Evolutionary conservation across 495 filamentous ascomycete species (phyloP), one percentile per base, ranked within the genome.

Genomic region (Elaphomyces granulatus): DNA sequence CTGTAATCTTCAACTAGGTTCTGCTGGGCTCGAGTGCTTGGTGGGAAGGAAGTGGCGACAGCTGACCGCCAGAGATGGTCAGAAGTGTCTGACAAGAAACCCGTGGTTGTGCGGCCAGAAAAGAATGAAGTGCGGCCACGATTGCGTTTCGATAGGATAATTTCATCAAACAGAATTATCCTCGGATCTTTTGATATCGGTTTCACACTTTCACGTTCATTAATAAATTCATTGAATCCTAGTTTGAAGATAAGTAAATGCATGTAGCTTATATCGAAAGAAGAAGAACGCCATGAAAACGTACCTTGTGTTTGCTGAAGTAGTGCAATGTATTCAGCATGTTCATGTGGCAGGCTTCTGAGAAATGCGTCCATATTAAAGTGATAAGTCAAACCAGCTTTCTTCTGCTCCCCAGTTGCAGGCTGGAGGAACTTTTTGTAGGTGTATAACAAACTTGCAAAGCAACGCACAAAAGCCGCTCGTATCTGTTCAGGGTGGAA

Each of bases 181-280:
- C 69, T 48, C 2, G 86, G 80, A 42, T 79, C 73, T 34, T 70
- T 73, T 15, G 50, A 43, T 38, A 63, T 66, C 20, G 65, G 60
- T 12, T 54, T 64, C 1, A 54, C 49, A 26, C 59, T 42, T 55
- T 98, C 90, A 21, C 90, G 77, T 36, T 93, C 84, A 53, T 92
- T 84, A 50, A 95, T 88, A 53, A 96, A 98, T 58, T 95, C 86
- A 53, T 93, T 94, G 59, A 98, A 95, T 12, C 71, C 87, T 88
- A 36, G 15, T 6, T 6, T 28, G 8, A 39, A 8, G 15, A 8
- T 23, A 33, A 39, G 37, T 42, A 44, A 37, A n/a, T 31, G 39
- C 10, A 32, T 9, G 4, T 32, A 12, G n/a, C 15, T 23, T 9
- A 2, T 15, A 18, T 28, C 12, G 21, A 34, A n/a, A 9, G 28